Percentiles rank a stretch among this genome's conserved stretches.
phyloP scores from a whole-genome alignment of 2,329 filamentous ascomycete genomes.

The Diaporthe aspalathi region DNA sequence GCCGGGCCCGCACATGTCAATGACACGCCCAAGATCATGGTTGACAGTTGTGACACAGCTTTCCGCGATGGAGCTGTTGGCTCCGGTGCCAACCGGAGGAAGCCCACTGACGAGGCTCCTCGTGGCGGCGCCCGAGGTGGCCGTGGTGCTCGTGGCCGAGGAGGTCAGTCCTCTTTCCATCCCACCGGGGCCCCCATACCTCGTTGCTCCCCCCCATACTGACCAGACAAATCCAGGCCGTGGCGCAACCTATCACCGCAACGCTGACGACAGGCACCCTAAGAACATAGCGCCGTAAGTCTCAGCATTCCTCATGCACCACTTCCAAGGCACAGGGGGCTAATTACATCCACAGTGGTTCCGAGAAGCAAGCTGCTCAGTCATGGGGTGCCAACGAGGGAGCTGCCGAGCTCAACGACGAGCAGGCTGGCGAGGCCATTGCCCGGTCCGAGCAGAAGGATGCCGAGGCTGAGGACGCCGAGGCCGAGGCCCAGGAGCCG shows the following conservation, averaged over 20 bases:
- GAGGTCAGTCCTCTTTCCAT: conserved; percentile 57
- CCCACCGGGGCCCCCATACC: neutral
- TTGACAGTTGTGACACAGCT: conserved; percentile 62
- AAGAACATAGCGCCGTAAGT: conserved; percentile 61
- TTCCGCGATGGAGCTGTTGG: conserved; percentile 91
- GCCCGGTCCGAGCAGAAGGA: conserved; percentile 88
- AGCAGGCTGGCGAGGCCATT: conserved; percentile 90
- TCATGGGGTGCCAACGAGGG: conserved; percentile 90
- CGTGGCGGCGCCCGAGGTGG: conserved; percentile 69
- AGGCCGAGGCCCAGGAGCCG: conserved; percentile 64
- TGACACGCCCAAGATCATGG: conserved; percentile 37
- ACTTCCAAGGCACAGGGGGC: neutral
- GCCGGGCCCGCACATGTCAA: conserved; percentile 16
- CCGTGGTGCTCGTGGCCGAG: conserved; percentile 71
- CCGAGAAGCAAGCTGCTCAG: conserved; percentile 88
- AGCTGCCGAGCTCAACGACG: conserved; percentile 86
- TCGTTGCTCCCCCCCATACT: conserved; percentile 26
- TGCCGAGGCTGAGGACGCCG: conserved; percentile 58
- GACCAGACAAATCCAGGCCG: conserved; percentile 54
- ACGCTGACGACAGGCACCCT: conserved; percentile 68
- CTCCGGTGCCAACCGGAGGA: conserved; percentile 82
- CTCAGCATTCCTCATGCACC: neutral
- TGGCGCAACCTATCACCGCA: conserved; percentile 63
- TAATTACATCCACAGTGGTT: conserved; percentile 60
- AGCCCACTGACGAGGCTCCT: conserved; percentile 77